A percentile compares a stretch with the other conserved stretches of the same genome.
phyloP scores from a whole-genome alignment of 805 yeast species.

The Candida ficus region DNA sequence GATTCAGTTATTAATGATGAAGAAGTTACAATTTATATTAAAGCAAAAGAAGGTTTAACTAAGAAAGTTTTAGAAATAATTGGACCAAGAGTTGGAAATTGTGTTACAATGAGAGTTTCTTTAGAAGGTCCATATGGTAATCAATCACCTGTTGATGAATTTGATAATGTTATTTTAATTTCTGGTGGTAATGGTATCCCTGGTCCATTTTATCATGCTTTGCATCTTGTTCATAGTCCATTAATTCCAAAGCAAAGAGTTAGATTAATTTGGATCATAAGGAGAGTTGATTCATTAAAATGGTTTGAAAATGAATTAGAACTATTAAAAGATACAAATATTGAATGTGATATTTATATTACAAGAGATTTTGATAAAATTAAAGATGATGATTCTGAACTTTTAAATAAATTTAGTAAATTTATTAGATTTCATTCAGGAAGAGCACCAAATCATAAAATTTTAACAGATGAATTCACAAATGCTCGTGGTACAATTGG shows the following conservation, averaged over 20 bases:
- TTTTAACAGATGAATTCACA: conserved; percentile 35
- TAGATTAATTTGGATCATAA: conserved; percentile 59
- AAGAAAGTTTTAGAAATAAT: conserved; percentile 25
- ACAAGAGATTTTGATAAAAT: conserved; percentile 29
- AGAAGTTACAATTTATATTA: conserved; percentile 39
- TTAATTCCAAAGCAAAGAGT: conserved; percentile 27
- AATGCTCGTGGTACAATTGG: conserved; percentile 41
- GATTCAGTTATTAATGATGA: conserved; percentile 34
- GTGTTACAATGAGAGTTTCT: conserved; percentile 29
- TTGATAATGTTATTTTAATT: conserved; percentile 35
- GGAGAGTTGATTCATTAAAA: conserved; percentile 43
- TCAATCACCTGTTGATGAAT: conserved; percentile 32
- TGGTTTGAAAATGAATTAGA: conserved; percentile 37
- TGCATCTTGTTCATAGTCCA: conserved; percentile 22
- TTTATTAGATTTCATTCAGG: conserved; percentile 33
- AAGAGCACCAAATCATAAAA: conserved; percentile 41
- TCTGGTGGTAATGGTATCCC: conserved; percentile 54
- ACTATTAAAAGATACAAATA: conserved; percentile 31
- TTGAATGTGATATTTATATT: conserved; percentile 33
- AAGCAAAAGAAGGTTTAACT: conserved; percentile 58
- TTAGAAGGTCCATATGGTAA: conserved; percentile 65
- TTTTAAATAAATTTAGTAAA: conserved; percentile 7
- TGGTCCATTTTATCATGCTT: conserved; percentile 41
- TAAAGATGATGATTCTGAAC: conserved; percentile 1
- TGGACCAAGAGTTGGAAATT: conserved; percentile 11